Evolutionary conservation across 257 asterid species (phyloP).

Genomic region (Ophiorrhiza pumila): DNA sequence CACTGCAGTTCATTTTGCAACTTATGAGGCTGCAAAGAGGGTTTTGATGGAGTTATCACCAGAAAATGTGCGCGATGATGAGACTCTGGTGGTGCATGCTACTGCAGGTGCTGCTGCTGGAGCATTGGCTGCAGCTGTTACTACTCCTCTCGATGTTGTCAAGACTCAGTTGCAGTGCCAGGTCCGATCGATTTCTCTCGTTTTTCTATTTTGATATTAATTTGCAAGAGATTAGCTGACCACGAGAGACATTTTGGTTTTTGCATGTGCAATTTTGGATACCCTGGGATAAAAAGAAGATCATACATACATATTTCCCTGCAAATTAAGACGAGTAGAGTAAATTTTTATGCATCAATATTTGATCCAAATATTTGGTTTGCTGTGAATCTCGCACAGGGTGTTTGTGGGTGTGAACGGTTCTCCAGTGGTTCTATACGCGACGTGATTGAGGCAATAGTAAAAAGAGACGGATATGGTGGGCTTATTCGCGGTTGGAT

Average conservation of each 20-base stretch:
- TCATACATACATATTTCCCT: no score
- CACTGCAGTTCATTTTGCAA: conserved; percentile 62
- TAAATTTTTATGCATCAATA: no score
- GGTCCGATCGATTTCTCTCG: conserved; percentile 21
- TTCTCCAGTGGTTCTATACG: conserved; percentile 47
- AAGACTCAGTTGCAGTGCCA: conserved; percentile 74
- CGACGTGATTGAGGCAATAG: conserved; percentile 35
- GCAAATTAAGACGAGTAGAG: no score
- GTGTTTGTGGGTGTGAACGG: conserved; percentile 64
- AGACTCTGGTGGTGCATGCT: conserved; percentile 54
- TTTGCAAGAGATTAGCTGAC: no score
- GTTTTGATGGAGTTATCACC: conserved; percentile 33
- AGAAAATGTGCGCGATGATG: conserved; percentile 23
- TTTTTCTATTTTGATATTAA: background rate
- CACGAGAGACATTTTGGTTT: no score
- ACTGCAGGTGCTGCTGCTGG: conserved; percentile 69
- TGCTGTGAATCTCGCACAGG: conserved; percentile 28
- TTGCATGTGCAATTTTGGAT: no score
- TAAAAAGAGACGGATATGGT: conserved; percentile 50
- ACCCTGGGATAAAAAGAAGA: no score
- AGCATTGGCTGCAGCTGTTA: conserved; percentile 55
- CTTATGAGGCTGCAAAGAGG: conserved; percentile 54
- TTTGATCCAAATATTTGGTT: background rate
- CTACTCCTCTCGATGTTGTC: conserved; percentile 65
- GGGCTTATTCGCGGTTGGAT: conserved; percentile 61